Evolutionary conservation across 2,329 filamentous ascomycete genomes (phyloP).

Genomic region (Orbilia oligospora): DNA sequence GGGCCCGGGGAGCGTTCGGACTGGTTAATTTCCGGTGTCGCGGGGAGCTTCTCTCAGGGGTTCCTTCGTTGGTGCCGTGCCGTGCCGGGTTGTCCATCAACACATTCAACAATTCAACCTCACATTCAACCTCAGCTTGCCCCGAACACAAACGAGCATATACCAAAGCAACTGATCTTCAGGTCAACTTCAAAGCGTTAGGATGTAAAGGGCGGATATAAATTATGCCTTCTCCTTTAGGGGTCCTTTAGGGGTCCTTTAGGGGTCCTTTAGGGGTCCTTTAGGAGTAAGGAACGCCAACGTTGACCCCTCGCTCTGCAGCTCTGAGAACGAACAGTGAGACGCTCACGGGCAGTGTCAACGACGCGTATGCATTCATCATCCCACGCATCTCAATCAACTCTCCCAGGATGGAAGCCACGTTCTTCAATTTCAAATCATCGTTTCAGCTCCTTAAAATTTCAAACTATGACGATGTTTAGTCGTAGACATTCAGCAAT

Average conservation of each 20-base stretch:
- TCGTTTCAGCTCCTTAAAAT: neutral
- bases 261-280: no score
- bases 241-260: no score
- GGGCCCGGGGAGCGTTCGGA: neutral
- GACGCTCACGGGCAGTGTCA: neutral
- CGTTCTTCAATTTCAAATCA: slow-evolving; percentile 14
- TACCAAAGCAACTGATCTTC: no score
- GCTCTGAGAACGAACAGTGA: no score
- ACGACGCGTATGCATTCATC: slow-evolving; percentile 15
- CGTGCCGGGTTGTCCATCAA: slow-evolving; percentile 2
- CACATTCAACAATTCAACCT: slow-evolving; percentile 23
- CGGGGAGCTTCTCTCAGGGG: neutral
- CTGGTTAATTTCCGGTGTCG: slow-evolving; percentile 14
- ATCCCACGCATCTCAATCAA: neutral
- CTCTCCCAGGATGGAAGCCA: slow-evolving; percentile 2
- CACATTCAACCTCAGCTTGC: slow-evolving; percentile 19
- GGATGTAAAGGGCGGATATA: no score
- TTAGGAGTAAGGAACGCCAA: no score
- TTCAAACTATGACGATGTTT: neutral
- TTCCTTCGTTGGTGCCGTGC: neutral
- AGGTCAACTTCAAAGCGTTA: no score
- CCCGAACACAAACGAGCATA: neutral
- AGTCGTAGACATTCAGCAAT: neutral
- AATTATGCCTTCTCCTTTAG: no score
- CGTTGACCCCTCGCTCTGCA: no score